Evolutionary conservation across 768 basidiomycete species (phyloP).

Genomic region (Mycena polygramma): DNA sequence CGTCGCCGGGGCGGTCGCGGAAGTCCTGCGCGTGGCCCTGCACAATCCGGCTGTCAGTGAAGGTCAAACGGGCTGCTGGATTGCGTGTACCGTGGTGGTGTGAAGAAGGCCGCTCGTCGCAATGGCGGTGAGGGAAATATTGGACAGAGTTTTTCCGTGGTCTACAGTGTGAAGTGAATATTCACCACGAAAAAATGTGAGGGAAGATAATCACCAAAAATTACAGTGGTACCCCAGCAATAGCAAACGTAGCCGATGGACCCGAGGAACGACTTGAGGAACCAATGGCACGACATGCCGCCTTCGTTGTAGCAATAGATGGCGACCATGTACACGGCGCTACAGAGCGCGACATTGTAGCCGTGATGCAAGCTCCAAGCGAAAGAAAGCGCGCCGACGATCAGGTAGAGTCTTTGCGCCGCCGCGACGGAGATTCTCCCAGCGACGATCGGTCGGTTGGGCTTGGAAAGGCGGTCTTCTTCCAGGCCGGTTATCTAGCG

Average conservation of each 20-base stretch:
- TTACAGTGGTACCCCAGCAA: slow-evolving; percentile 40
- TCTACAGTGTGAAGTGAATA: slow-evolving; percentile 11
- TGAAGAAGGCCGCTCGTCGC: slow-evolving; percentile 48
- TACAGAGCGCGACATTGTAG: slow-evolving; percentile 18
- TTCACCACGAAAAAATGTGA: not conserved
- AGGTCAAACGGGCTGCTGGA: not conserved
- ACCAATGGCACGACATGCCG: slow-evolving; percentile 30
- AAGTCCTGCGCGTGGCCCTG: slow-evolving; percentile 42
- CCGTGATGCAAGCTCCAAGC: slow-evolving; percentile 28
- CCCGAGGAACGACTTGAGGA: slow-evolving; percentile 35
- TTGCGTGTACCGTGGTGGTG: slow-evolving; percentile 47
- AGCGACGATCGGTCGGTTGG: slow-evolving; percentile 37
- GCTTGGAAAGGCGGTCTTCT: slow-evolving; percentile 41
- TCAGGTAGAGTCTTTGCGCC: slow-evolving; percentile 34
- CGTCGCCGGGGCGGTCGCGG: slow-evolving; percentile 40
- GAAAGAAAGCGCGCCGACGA: slow-evolving; percentile 24
- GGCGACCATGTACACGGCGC: slow-evolving; percentile 33
- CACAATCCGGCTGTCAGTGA: not conserved
- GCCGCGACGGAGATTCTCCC: slow-evolving; percentile 32
- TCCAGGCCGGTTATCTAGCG: slow-evolving; percentile 35
- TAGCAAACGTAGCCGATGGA: slow-evolving; percentile 41
- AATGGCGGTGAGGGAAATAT: slow-evolving; percentile 41
- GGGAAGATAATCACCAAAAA: slow-evolving; percentile 31
- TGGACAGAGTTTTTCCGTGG: slow-evolving; percentile 31
- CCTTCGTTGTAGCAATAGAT: slow-evolving; percentile 40